These are phyloP conservation scores for Isochrysis galbana DNA, from an alignment of 78 protist species.

Conservation along the genomic window DNA sequence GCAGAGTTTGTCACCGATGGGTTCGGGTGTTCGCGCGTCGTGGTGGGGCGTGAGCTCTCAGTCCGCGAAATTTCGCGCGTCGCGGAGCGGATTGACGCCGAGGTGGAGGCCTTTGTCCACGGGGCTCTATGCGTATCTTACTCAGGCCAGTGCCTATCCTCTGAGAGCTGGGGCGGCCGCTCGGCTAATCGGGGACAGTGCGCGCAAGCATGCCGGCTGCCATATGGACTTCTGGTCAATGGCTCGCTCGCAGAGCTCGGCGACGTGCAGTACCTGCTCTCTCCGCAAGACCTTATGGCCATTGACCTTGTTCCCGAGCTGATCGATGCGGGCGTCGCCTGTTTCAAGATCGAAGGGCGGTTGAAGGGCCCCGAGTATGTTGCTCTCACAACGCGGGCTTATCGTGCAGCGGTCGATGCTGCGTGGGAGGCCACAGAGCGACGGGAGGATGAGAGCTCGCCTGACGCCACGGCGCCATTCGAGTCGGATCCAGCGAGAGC, in stretches of 20 bases:
- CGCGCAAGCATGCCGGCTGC: slow-evolving; percentile 52
- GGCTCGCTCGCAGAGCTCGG: background rate
- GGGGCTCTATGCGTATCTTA: slow-evolving; percentile 41
- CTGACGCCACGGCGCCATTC: background rate
- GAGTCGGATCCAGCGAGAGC: background rate
- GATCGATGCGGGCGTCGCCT: background rate
- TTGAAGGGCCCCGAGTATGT: slow-evolving; percentile 29
- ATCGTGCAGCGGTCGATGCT: background rate
- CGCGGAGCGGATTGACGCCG: too few species aligned
- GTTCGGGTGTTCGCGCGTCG: slow-evolving; percentile 15
- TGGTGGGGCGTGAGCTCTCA: slow-evolving; percentile 40
- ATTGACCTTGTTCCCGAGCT: slow-evolving; percentile 6
- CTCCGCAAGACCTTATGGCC: background rate
- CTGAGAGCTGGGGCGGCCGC: slow-evolving; percentile 51
- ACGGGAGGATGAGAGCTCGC: background rate
- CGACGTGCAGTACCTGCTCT: slow-evolving; percentile 25
- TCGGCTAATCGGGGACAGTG: slow-evolving; percentile 54
- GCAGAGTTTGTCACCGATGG: background rate
- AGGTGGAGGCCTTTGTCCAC: slow-evolving; percentile 33
- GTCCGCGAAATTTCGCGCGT: slow-evolving; percentile 19
- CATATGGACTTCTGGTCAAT: slow-evolving; percentile 31
- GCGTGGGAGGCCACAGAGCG: background rate
- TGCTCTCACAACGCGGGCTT: background rate
- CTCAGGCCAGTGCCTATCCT: slow-evolving; percentile 49
- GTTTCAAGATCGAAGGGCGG: slow-evolving; percentile 38